phyloP scores from a whole-genome alignment of 2,329 filamentous ascomycete species.

The Fusarium sp. region DNA sequence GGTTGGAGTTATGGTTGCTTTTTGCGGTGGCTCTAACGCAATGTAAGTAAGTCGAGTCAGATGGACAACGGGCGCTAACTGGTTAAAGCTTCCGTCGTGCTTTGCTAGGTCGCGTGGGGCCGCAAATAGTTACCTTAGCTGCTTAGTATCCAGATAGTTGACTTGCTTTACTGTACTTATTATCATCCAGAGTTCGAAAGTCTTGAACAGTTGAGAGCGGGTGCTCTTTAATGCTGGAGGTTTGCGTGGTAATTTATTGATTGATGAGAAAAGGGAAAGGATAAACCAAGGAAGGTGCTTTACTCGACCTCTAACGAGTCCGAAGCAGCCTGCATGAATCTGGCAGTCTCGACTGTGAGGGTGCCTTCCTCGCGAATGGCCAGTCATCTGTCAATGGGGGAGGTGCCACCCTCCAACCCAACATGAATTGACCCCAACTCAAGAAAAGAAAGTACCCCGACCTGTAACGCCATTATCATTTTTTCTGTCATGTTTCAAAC shows the following conservation, averaged over 20 bases:
- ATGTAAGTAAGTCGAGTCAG: conserved; percentile 37
- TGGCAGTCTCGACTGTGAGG: conserved; percentile 11
- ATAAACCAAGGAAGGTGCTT: neutral
- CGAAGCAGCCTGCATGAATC: conserved; percentile 14
- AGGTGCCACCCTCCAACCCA: neutral
- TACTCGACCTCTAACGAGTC: neutral
- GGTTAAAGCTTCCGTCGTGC: conserved; percentile 21
- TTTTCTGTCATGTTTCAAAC: conserved; percentile 8
- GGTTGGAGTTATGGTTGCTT: conserved; percentile 39
- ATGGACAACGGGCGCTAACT: conserved; percentile 27
- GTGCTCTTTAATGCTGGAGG: neutral
- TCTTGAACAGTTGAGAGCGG: neutral
- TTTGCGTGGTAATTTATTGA: neutral
- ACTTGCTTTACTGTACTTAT: neutral
- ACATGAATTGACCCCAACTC: neutral
- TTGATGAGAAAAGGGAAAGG: neutral
- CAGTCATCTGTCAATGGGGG: neutral
- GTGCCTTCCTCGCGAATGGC: conserved; percentile 12
- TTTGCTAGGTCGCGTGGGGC: conserved; percentile 14
- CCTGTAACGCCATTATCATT: conserved; percentile 8
- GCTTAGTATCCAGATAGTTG: too few relatives aligned
- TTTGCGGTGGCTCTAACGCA: conserved; percentile 43
- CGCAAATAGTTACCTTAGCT: conserved; percentile 16
- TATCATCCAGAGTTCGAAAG: neutral
- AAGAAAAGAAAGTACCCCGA: conserved; percentile 5